Conservation (phyloP, 306 rosid species). For the Dryas drummondii region DNA sequence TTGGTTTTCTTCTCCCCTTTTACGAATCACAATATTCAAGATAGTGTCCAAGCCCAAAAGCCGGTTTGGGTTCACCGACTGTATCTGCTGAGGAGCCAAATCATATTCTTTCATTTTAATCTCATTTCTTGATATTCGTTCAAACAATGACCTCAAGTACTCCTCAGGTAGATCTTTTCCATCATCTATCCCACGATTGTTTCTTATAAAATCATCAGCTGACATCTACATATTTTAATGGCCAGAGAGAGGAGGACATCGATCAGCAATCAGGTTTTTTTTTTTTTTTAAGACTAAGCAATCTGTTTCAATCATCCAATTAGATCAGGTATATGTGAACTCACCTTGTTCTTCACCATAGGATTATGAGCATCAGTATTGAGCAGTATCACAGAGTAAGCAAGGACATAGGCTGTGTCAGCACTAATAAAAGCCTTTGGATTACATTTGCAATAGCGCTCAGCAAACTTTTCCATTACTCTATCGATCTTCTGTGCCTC, state of each 20-base stretch:
- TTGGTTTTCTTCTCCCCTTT: constrained; percentile 63
- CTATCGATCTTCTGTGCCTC: constrained; percentile 99
- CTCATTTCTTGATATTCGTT: constrained; percentile 85
- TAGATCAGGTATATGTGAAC: constrained; percentile 26
- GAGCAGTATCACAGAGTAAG: constrained; percentile 94
- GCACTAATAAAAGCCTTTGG: constrained; percentile 91
- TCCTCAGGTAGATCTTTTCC: constrained; percentile 95
- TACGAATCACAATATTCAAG: constrained; percentile 87
- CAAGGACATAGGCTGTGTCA: constrained; percentile 99
- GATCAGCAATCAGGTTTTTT: constrained; percentile 5
- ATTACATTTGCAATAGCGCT: constrained; percentile 93
- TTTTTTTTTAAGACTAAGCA: not conserved
- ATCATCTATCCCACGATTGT: constrained; percentile 98
- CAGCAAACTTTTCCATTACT: constrained; percentile 98
- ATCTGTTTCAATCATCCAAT: constrained; percentile 29
- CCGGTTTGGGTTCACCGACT: constrained; percentile 72
- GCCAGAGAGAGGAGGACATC: constrained; percentile 1
- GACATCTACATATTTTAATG: constrained; percentile 80
- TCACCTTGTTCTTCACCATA: constrained; percentile 92
- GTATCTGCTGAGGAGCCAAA: constrained; percentile 73
- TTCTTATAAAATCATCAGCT: constrained; percentile 94
- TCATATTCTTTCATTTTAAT: constrained; percentile 95
- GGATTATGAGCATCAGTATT: constrained; percentile 98
- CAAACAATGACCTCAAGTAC: constrained; percentile 82
- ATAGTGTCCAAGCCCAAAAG: constrained; percentile 87